Conservation (phyloP, 2,329 filamentous ascomycete species). For the Emmonsiellopsis sp. region DNA sequence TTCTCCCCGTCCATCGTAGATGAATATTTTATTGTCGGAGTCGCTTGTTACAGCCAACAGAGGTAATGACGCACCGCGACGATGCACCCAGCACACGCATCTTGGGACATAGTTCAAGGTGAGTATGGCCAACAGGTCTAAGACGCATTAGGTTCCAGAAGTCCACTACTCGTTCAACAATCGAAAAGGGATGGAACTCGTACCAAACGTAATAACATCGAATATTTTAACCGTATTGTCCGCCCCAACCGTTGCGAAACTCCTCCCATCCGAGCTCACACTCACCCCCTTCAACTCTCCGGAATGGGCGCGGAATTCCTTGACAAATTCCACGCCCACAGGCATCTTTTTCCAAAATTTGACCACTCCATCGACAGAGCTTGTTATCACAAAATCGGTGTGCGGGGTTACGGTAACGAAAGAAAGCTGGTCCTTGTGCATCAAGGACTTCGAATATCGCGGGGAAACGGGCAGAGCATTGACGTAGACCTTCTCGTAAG, state of each 20-base stretch:
- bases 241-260: constrained; percentile 76
- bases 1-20: constrained; percentile 88
- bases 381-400: constrained; percentile 93
- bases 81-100: constrained; percentile 87
- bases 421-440: constrained; percentile 93
- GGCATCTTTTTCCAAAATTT: constrained; percentile 99
- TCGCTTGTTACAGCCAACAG: constrained; percentile 76
- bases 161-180: not conserved
- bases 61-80: constrained; percentile 76
- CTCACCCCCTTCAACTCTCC: constrained; percentile 78
- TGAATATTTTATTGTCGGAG: constrained; percentile 59
- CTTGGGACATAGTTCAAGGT: constrained; percentile 66
- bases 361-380: constrained; percentile 87
- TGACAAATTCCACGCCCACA: constrained; percentile 90
- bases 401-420: constrained; percentile 81
- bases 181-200: constrained; percentile 14
- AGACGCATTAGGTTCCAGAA: constrained; percentile 12
- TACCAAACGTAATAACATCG: constrained; percentile 68
- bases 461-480: constrained; percentile 72
- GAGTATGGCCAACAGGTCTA: constrained; percentile 72
- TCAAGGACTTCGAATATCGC: constrained; percentile 89
- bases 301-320: constrained; percentile 87
- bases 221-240: constrained; percentile 45
- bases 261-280: constrained; percentile 80
- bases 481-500: constrained; percentile 91